Conservation (phyloP, 805 yeast species). For the Pichia nanzhaoensis region DNA sequence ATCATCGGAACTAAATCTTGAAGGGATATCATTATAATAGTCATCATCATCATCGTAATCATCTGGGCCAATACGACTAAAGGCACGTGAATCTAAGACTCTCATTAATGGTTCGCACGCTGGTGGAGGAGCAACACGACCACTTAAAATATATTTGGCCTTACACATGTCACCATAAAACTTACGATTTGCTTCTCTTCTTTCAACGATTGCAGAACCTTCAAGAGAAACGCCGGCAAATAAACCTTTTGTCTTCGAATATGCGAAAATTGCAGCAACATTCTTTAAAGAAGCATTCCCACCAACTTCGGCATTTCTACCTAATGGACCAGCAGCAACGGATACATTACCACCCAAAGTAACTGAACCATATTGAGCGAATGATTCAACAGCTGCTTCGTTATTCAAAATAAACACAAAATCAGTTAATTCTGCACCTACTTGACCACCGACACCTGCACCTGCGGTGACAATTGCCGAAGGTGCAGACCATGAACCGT, state of each 20-base stretch:
- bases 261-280: conserved; percentile 87
- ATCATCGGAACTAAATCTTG: conserved; percentile 53
- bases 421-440: conserved; percentile 95
- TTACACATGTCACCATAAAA: conserved; percentile 87
- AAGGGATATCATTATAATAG: conserved; percentile 71
- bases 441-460: conserved; percentile 98
- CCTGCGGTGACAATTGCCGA: conserved; percentile 94
- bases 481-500: conserved; percentile 97
- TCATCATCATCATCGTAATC: conserved; percentile 48
- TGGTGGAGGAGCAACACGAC: conserved; percentile 89
- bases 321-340: conserved; percentile 95
- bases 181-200: conserved; percentile 94
- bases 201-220: conserved; percentile 93
- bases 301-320: conserved; percentile 96
- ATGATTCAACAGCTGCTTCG: conserved; percentile 82
- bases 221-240: conserved; percentile 97
- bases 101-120: conserved; percentile 83
- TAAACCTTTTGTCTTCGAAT: conserved; percentile 92
- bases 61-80: conserved; percentile 40
- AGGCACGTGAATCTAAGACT: conserved; percentile 79
- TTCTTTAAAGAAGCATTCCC: conserved; percentile 85
- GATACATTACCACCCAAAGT: conserved; percentile 94
- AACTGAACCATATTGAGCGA: conserved; percentile 89
- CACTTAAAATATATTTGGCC: conserved; percentile 77
- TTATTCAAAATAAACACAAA: conserved; percentile 89